phyloP scores from a whole-genome alignment of 768 basidiomycete genomes.

The Boletellus ananas region DNA sequence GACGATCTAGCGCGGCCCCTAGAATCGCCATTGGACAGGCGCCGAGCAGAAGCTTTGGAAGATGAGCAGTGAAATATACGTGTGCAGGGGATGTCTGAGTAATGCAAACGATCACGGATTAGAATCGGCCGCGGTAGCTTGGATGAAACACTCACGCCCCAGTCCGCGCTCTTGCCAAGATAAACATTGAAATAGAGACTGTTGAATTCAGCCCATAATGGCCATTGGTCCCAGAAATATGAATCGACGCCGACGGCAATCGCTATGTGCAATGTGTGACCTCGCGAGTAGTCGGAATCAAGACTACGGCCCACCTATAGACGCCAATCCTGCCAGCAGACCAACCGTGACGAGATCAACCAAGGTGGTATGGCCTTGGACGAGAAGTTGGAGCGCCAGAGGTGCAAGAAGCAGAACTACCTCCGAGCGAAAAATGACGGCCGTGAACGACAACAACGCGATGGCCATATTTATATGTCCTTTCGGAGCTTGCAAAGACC shows the following conservation, averaged over 20 bases:
- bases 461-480: constrained; percentile 42
- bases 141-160: constrained; percentile 68
- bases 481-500: constrained; percentile 36
- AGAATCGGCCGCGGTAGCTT: constrained; percentile 1
- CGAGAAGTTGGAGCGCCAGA: constrained; percentile 52
- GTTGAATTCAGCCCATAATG: constrained; percentile 85
- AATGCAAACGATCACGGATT: background rate
- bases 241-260: constrained; percentile 71
- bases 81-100: constrained; percentile 64
- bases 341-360: constrained; percentile 46
- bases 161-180: constrained; percentile 81
- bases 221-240: constrained; percentile 72
- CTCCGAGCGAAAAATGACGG: constrained; percentile 79
- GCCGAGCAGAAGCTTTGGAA: constrained; percentile 76
- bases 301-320: constrained; percentile 43
- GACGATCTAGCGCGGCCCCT: constrained; percentile 45
- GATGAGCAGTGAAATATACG: constrained; percentile 59
- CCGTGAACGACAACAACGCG: constrained; percentile 58
- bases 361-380: constrained; percentile 41
- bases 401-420: constrained; percentile 63
- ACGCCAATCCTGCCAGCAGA: constrained; percentile 43
- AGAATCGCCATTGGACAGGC: constrained; percentile 58
- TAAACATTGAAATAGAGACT: constrained; percentile 82
- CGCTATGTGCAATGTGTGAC: constrained; percentile 34
- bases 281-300: background rate